Evolutionary conservation across 129 eudicot genomes (phyloP).

Genomic region (Smallanthus sonchifolius): DNA sequence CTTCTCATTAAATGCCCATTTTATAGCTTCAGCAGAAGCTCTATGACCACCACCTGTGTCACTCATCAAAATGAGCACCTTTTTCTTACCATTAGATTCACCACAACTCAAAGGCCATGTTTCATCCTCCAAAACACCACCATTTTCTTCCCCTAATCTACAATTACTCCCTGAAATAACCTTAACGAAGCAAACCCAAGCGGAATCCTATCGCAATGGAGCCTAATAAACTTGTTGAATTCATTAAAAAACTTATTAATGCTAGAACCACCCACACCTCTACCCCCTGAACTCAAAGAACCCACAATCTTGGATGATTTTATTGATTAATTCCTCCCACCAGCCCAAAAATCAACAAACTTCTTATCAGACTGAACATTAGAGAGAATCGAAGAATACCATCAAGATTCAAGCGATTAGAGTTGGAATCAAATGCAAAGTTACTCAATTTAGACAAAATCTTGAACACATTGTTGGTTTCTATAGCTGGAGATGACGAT

Average conservation of each 20-base stretch:
- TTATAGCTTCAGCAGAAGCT: too few species aligned
- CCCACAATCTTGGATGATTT: constrained; percentile 38
- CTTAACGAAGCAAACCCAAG: constrained; percentile 64
- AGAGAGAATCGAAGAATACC: constrained; percentile 28
- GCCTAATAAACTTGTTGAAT: constrained; percentile 59
- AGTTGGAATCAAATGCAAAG: constrained; percentile 38
- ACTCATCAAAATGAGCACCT: too few species aligned
- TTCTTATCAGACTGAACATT: not conserved
- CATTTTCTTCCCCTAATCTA: constrained; percentile 49
- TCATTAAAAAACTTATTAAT: constrained; percentile 38
- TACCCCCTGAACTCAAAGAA: too few species aligned
- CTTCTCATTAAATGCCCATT: too few species aligned
- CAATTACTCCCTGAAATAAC: constrained; percentile 27
- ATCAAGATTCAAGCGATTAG: constrained; percentile 23
- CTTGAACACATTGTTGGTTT: constrained; percentile 36
- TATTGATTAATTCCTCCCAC: too few species aligned
- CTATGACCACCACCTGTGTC: too few species aligned
- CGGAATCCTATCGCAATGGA: constrained; percentile 70
- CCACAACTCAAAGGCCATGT: constrained; percentile 42
- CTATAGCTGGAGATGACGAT: constrained; percentile 41
- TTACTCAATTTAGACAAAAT: constrained; percentile 44
- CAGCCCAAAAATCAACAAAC: too few species aligned
- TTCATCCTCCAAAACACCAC: constrained; percentile 54
- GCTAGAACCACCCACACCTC: too few species aligned
- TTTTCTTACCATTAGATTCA: constrained; percentile 46